Conservation (phyloP, 108 stramenopile species). For the Cyclotella kingstonii region DNA sequence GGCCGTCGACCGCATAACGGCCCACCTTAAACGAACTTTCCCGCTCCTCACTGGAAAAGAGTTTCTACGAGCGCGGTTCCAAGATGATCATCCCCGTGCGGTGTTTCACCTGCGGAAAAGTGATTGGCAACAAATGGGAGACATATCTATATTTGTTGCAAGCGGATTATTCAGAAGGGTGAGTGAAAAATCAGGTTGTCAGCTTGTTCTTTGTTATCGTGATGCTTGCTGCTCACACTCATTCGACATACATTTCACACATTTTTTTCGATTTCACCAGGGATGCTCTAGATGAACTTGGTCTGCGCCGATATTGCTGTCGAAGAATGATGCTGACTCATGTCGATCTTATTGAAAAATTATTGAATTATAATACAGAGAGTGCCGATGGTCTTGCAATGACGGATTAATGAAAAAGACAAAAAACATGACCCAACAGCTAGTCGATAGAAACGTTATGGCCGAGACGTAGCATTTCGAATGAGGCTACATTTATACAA, state of each 20-base stretch:
- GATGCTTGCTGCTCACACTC: background rate
- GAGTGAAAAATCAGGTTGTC: conserved; percentile 13
- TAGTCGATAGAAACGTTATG: too few species aligned
- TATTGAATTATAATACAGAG: conserved; percentile 99
- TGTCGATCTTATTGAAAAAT: conserved; percentile 99
- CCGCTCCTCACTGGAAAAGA: too few species aligned
- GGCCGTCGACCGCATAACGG: too few species aligned
- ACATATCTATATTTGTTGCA: conserved; percentile 93
- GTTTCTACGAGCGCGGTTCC: too few species aligned
- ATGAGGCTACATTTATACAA: too few species aligned
- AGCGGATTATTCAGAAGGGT: conserved; percentile 94
- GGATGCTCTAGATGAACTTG: conserved; percentile 96
- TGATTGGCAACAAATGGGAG: conserved; percentile 99
- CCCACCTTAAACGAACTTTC: too few species aligned
- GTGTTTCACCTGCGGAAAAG: conserved; percentile 99
- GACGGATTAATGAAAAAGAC: background rate
- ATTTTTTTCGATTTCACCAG: conserved; percentile 33
- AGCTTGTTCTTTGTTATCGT: background rate
- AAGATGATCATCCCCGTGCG: conserved; percentile 99
- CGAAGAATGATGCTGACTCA: conserved; percentile 99
- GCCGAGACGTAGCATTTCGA: too few species aligned
- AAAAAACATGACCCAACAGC: too few species aligned
- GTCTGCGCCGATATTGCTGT: conserved; percentile 98
- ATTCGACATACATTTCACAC: background rate
- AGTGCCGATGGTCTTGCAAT: conserved; percentile 59